Evolutionary conservation across 1,139 yeast genomes (phyloP).

Genomic region (Blastobotrys petasosporus): DNA sequence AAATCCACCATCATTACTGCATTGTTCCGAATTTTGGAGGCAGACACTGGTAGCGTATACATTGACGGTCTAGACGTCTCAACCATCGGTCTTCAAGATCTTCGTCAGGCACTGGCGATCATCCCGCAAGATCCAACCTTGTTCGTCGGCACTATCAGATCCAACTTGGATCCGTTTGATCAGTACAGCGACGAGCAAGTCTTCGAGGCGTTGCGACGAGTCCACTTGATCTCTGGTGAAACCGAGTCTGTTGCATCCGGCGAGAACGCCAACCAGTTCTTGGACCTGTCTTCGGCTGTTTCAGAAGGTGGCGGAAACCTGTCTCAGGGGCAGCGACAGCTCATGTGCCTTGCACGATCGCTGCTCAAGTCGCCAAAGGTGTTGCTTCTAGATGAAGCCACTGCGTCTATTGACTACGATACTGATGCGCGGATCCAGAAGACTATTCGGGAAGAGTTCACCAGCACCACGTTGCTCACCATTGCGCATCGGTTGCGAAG

Average conservation of each 20-base stretch:
- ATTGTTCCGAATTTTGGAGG: constrained; percentile 85
- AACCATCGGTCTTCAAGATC: constrained; percentile 69
- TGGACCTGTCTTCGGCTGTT: constrained; percentile 58
- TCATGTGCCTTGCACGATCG: constrained; percentile 88
- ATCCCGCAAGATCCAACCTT: constrained; percentile 94
- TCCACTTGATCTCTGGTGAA: constrained; percentile 51
- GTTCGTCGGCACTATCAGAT: constrained; percentile 76
- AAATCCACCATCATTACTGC: constrained; percentile 95
- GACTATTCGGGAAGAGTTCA: constrained; percentile 84
- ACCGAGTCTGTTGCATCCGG: constrained; percentile 19
- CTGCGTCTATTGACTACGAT: constrained; percentile 91
- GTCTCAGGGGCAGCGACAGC: constrained; percentile 95
- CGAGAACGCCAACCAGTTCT: constrained; percentile 75
- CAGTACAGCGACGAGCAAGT: constrained; percentile 67
- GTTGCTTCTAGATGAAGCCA: constrained; percentile 87
- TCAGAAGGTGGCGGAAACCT: constrained; percentile 90
- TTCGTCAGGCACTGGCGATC: constrained; percentile 81
- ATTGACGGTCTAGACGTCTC: constrained; percentile 92
- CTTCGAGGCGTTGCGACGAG: constrained; percentile 80
- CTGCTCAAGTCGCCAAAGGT: constrained; percentile 80
- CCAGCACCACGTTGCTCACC: constrained; percentile 76
- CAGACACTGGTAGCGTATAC: constrained; percentile 72
- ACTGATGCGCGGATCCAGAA: constrained; percentile 87
- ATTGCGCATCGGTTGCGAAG: constrained; percentile 95
- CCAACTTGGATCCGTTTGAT: constrained; percentile 75